Evolutionary conservation across 1,139 yeast species (phyloP).

Genomic region (Suhomyces terraborum): DNA sequence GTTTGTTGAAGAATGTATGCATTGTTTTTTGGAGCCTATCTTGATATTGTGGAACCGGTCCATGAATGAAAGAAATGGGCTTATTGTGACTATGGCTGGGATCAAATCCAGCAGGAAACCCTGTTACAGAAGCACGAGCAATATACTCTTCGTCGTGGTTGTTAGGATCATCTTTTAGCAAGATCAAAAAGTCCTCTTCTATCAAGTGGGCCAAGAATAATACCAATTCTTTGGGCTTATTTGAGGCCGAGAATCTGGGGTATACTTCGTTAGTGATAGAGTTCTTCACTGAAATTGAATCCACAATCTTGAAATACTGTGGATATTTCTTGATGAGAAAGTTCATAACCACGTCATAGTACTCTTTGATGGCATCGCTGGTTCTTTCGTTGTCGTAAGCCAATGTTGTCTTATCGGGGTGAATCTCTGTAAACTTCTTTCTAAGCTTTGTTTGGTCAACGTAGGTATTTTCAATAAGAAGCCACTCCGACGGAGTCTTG

Average conservation of each 20-base stretch:
- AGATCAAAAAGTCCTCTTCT: constrained; percentile 44
- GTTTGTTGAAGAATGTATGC: constrained; percentile 41
- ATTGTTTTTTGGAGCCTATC: constrained; percentile 36
- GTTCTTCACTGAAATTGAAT: constrained; percentile 24
- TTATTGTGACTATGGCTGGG: constrained; percentile 36
- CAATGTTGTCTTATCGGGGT: constrained; percentile 28
- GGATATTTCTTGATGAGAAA: constrained; percentile 39
- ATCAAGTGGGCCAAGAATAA: constrained; percentile 30
- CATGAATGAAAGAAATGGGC: constrained; percentile 43
- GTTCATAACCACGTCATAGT: constrained; percentile 30
- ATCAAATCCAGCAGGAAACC: constrained; percentile 49
- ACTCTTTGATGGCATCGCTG: constrained; percentile 34
- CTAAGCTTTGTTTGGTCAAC: constrained; percentile 26
- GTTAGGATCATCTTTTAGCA: constrained; percentile 38
- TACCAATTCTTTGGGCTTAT: constrained; percentile 26
- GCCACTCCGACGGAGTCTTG: constrained; percentile 38
- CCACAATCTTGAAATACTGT: constrained; percentile 26
- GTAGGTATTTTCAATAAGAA: constrained; percentile 42
- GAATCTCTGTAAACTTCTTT: constrained; percentile 21
- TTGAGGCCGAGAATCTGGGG: constrained; percentile 24
- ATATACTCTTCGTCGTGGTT: constrained; percentile 39
- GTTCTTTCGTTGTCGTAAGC: constrained; percentile 24
- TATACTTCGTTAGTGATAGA: constrained; percentile 31
- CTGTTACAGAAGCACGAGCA: constrained; percentile 37
- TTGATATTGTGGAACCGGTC: constrained; percentile 45